Evolutionary conservation across 345 rosid species (phyloP).

Genomic region (Cardiospermum halicacabum): DNA sequence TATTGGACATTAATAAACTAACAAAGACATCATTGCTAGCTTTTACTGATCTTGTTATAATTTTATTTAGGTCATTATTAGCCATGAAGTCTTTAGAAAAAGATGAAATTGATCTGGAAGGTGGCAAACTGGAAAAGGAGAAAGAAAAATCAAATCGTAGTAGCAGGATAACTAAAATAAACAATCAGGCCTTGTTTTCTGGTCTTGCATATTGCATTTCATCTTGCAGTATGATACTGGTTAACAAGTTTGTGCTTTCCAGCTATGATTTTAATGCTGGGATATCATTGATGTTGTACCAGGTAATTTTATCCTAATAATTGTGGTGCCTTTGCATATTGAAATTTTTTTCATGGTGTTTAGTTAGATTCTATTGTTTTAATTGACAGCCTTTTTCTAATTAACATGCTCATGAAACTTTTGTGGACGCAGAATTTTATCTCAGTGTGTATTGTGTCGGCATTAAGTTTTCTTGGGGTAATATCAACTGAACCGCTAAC

Average conservation of each 20-base stretch:
- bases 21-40: neutral
- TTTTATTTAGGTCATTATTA: slow-evolving; percentile 38
- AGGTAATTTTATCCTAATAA: slow-evolving; percentile 41
- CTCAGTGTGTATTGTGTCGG: slow-evolving; percentile 74
- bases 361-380: slow-evolving; percentile 7
- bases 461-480: slow-evolving; percentile 60
- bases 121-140: slow-evolving; percentile 57
- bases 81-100: slow-evolving; percentile 54
- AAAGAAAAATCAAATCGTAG: slow-evolving; percentile 44
- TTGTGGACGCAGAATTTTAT: slow-evolving; percentile 72
- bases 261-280: slow-evolving; percentile 93
- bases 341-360: neutral
- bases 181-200: slow-evolving; percentile 75
- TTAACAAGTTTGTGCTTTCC: slow-evolving; percentile 91
- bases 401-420: slow-evolving; percentile 12
- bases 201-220: slow-evolving; percentile 93
- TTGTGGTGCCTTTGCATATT: neutral
- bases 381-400: neutral
- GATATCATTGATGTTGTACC: slow-evolving; percentile 91
- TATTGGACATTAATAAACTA: neutral
- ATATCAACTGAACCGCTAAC: slow-evolving; percentile 87
- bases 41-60: slow-evolving; percentile 12
- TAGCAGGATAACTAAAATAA: slow-evolving; percentile 39
- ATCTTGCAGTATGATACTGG: slow-evolving; percentile 96
- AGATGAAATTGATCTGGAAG: slow-evolving; percentile 76